Percentiles rank a stretch among this genome's conserved stretches.
Evolutionary conservation across 768 basidiomycete genomes (phyloP).

Genomic region (Leucocoprinus birnbaumii): DNA sequence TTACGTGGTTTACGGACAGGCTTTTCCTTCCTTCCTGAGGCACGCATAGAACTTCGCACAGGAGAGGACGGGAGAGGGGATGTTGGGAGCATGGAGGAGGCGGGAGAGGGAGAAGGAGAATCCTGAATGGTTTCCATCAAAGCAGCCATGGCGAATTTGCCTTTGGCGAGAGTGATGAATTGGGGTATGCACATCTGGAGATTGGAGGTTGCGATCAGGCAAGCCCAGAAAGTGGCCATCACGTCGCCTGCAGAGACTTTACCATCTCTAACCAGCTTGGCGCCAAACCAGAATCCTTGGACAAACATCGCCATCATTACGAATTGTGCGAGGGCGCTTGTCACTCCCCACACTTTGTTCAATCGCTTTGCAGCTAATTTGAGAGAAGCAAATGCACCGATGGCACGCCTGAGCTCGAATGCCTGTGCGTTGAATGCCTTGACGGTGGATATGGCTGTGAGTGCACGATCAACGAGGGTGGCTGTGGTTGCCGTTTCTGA

Average conservation of each 20-base stretch:
- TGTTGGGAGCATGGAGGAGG: constrained; percentile 11
- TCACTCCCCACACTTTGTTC: constrained; percentile 73
- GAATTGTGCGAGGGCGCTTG: constrained; percentile 71
- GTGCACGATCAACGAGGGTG: constrained; percentile 75
- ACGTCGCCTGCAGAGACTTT: constrained; percentile 70
- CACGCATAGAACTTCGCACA: constrained; percentile 49
- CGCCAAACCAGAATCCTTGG: constrained; percentile 95
- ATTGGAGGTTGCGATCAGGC: constrained; percentile 84
- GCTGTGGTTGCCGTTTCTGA: constrained; percentile 66
- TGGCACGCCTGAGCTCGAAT: constrained; percentile 40
- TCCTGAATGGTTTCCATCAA: constrained; percentile 59
- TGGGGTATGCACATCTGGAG: constrained; percentile 86
- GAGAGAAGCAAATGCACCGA: constrained; percentile 42
- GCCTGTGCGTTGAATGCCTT: constrained; percentile 85
- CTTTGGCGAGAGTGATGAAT: constrained; percentile 73
- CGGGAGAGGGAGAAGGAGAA: constrained; percentile 26
- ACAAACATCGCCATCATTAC: constrained; percentile 92
- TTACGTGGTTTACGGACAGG: background rate
- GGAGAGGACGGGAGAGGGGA: constrained; percentile 31
- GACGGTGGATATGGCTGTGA: constrained; percentile 80
- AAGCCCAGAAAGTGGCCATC: constrained; percentile 99
- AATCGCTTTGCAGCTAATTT: constrained; percentile 48
- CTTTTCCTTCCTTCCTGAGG: background rate
- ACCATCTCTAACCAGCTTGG: constrained; percentile 81
- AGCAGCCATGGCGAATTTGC: constrained; percentile 76